A percentile compares a stretch with the other conserved stretches of the same genome.
Evolutionary conservation across 2,329 filamentous ascomycete species (phyloP).

Genomic region (Madurella mycetomatis): DNA sequence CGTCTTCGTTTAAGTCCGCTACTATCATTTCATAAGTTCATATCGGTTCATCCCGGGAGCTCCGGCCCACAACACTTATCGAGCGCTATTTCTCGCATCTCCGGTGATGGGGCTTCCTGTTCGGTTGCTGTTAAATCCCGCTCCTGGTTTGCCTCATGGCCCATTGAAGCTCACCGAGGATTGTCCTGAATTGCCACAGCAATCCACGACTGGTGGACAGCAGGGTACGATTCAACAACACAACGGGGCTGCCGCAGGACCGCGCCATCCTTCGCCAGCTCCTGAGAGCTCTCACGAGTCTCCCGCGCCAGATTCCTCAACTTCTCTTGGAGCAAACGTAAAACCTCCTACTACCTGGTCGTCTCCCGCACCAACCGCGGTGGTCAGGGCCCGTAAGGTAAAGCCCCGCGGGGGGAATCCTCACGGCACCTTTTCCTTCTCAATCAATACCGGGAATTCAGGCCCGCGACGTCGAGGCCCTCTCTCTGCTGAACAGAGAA

Average conservation of each 20-base stretch:
- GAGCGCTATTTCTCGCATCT: not conserved
- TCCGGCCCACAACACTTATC: no score
- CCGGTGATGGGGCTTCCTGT: not conserved
- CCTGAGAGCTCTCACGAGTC: not conserved
- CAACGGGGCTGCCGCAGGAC: not conserved
- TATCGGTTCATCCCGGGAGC: no score
- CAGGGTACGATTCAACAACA: not conserved
- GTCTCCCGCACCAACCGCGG: not conserved
- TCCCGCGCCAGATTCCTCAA: not conserved
- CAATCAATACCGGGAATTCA: not conserved
- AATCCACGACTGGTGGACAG: not conserved
- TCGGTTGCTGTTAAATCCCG: not conserved
- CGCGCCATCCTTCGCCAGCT: not conserved
- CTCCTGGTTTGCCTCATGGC: not conserved
- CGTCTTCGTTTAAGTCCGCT: no score
- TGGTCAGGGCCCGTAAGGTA: not conserved
- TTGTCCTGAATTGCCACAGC: not conserved
- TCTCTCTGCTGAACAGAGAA: not conserved
- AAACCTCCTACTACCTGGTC: not conserved
- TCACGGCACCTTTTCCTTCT: not conserved
- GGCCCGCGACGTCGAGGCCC: not conserved
- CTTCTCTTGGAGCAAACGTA: not conserved
- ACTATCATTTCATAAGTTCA: no score
- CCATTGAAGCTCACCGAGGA: not conserved
- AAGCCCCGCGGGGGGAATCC: not conserved